Conservation (phyloP, 1,139 yeast species). For the Blastobotrys petasosporus region DNA sequence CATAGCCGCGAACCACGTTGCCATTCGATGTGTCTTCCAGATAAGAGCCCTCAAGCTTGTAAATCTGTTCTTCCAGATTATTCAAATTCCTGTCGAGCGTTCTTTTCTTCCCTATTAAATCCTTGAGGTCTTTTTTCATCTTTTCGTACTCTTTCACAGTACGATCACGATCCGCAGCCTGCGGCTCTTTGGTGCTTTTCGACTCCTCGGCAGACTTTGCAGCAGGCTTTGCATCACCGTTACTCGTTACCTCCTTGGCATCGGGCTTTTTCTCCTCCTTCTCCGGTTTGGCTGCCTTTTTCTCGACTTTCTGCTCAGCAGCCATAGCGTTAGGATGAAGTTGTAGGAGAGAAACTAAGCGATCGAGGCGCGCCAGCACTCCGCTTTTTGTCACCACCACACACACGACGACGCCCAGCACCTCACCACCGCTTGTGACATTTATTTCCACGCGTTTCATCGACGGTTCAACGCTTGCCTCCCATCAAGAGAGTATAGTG, state of each 20-base stretch:
- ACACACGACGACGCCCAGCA: neutral
- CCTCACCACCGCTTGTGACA: neutral
- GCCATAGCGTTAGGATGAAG: too few species aligned
- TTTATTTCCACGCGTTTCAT: too few species aligned
- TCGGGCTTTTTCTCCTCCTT: neutral
- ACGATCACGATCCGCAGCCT: constrained; percentile 3
- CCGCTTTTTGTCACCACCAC: neutral
- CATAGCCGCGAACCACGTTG: constrained; percentile 85
- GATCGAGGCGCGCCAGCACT: neutral
- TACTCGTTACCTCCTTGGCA: neutral
- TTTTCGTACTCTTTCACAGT: constrained; percentile 54
- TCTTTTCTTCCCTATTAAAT: constrained; percentile 58
- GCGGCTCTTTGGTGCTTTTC: constrained; percentile 1
- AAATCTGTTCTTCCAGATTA: constrained; percentile 70
- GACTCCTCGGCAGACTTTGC: neutral
- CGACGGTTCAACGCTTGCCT: too few species aligned
- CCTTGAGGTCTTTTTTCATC: constrained; percentile 61
- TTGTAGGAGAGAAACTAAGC: neutral
- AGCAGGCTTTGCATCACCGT: neutral
- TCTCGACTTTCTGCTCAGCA: neutral
- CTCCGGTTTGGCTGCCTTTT: neutral
- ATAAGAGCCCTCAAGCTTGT: constrained; percentile 72
- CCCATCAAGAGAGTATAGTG: too few species aligned
- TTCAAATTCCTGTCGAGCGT: constrained; percentile 55
- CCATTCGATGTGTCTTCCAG: constrained; percentile 66